Conservation (phyloP, 2,329 filamentous ascomycete species). For the Epichloe gansuensis region DNA sequence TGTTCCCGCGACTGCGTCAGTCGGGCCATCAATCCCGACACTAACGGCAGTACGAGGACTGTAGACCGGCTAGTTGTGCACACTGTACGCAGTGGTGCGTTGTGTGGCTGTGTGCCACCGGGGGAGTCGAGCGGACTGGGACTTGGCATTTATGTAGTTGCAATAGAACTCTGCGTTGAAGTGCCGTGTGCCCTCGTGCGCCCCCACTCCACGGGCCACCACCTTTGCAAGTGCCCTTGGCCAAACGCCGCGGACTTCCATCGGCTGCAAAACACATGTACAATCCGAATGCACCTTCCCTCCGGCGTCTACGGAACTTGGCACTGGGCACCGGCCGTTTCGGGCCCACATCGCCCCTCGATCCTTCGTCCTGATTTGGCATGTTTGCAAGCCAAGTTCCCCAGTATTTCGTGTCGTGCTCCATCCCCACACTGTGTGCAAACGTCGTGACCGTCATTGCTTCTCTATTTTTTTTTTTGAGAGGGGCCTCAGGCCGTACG, state of each 20-base stretch:
- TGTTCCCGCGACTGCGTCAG: background rate
- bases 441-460: background rate
- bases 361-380: background rate
- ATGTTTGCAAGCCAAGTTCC: background rate
- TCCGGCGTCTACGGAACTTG: background rate
- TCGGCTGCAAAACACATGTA: background rate
- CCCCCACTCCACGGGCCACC: too few relatives aligned
- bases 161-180: background rate
- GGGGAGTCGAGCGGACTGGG: background rate
- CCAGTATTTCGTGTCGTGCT: background rate
- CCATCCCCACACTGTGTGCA: background rate
- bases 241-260: background rate
- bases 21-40: too few relatives aligned
- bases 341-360: background rate
- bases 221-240: too few relatives aligned
- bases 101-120: background rate
- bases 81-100: background rate
- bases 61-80: background rate
- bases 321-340: background rate
- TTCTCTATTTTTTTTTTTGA: background rate
- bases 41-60: background rate
- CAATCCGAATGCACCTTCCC: background rate
- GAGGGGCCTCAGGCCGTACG: too few relatives aligned
- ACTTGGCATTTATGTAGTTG: background rate
- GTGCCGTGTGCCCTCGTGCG: too few relatives aligned